These are phyloP conservation scores for Cryptococcus hybrid DNA, from an alignment of 1,284 basidiomycete genomes.

Conservation along the genomic window DNA sequence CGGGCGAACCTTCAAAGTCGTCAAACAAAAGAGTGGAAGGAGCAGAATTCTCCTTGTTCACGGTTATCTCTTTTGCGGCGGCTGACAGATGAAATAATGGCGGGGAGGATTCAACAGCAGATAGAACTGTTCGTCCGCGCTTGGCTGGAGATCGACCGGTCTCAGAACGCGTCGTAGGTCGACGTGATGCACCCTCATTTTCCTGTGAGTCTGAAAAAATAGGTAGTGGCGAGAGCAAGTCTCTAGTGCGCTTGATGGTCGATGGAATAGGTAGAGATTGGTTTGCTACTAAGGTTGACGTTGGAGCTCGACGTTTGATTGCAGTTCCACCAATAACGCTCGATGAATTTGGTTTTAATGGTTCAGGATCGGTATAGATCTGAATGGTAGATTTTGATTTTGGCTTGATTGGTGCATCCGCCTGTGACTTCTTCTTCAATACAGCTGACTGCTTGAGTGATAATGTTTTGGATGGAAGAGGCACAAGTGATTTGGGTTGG, in stretches of 20 bases:
- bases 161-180: not conserved
- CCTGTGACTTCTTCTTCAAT: not conserved
- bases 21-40: not conserved
- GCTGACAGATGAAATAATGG: not conserved
- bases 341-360: not conserved
- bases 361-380: constrained; percentile 4
- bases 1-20: constrained; percentile 20
- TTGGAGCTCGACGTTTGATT: not conserved
- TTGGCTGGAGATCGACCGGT: constrained; percentile 16
- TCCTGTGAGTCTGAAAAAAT: not conserved
- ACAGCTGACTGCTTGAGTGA: not conserved
- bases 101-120: not conserved
- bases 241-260: constrained; percentile 11
- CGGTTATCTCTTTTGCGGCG: no score
- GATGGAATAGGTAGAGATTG: not conserved
- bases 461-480: not conserved
- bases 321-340: constrained; percentile 2
- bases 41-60: constrained; percentile 26
- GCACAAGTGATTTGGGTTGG: constrained; percentile 8
- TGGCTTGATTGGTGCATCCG: not conserved
- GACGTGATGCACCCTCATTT: not conserved
- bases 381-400: constrained; percentile 1
- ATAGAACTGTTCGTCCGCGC: constrained; percentile 7
- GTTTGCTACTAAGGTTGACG: not conserved
- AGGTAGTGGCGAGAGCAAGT: constrained; percentile 15